phyloP scores from a whole-genome alignment of 2,329 filamentous ascomycete genomes.

The Monilinia laxa region DNA sequence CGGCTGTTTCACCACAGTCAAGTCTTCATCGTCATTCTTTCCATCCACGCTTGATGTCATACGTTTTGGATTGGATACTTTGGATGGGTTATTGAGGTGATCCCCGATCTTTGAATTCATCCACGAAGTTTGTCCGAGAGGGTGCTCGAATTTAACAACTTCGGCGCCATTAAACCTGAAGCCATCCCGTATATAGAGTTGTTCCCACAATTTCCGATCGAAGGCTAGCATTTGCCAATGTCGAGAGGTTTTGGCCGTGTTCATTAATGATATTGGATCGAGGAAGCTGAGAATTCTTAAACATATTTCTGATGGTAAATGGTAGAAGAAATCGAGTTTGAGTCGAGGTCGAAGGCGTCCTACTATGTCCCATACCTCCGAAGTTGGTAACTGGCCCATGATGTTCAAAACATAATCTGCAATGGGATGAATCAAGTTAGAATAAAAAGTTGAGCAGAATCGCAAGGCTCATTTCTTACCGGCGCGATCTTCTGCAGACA shows the following conservation, averaged over 20 bases:
- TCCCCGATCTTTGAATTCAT: conserved; percentile 21
- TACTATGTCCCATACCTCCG: conserved; percentile 76
- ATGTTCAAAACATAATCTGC: conserved; percentile 79
- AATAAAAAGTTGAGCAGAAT: not conserved
- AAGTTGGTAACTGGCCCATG: conserved; percentile 75
- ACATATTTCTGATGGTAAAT: conserved; percentile 87
- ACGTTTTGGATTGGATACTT: conserved; percentile 46
- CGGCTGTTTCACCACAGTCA: conserved; percentile 45
- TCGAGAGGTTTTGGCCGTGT: conserved; percentile 74
- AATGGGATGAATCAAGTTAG: conserved; percentile 21
- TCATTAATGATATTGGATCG: conserved; percentile 75
- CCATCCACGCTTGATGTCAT: conserved; percentile 39
- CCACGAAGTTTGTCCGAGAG: not conserved
- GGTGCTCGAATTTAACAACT: conserved; percentile 64
- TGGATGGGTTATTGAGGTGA: conserved; percentile 53
- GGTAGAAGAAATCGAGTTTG: conserved; percentile 86
- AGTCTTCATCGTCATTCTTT: conserved; percentile 42
- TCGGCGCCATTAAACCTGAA: conserved; percentile 73
- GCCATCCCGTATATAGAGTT: conserved; percentile 78
- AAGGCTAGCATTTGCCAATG: conserved; percentile 79
- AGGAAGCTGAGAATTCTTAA: conserved; percentile 86
- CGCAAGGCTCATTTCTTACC: conserved; percentile 29
- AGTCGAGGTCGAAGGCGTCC: conserved; percentile 77
- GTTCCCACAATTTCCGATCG: conserved; percentile 84
- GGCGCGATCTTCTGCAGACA: conserved; percentile 35